Percentiles rank a stretch among this genome's conserved stretches.
These are phyloP conservation scores for Penstemon newberryi DNA, from an alignment of 257 asterid genomes.

Conservation along the genomic window DNA sequence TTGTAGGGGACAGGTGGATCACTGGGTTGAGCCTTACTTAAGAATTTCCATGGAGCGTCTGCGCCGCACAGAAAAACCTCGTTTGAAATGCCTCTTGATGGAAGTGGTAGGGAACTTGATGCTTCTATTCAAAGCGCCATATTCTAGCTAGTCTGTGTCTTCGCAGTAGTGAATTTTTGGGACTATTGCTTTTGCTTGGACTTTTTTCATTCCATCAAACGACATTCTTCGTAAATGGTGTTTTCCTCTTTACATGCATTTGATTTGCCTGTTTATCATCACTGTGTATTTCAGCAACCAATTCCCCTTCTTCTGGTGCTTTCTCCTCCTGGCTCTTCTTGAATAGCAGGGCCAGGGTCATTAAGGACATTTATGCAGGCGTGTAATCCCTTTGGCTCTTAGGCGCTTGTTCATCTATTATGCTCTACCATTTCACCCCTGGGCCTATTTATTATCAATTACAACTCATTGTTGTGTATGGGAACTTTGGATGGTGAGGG, in stretches of 20 bases:
- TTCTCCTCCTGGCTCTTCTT: background rate
- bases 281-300: background rate
- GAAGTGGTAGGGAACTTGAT: constrained; percentile 69
- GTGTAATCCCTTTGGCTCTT: background rate
- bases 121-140: background rate
- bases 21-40: constrained; percentile 93
- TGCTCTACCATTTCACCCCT: too few relatives aligned
- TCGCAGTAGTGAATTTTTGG: background rate
- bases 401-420: too few relatives aligned
- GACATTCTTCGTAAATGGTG: background rate
- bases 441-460: too few relatives aligned
- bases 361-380: background rate
- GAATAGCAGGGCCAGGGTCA: background rate
- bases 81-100: constrained; percentile 75
- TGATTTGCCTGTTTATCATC: constrained; percentile 7
- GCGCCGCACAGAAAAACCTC: constrained; percentile 67
- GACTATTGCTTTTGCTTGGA: background rate
- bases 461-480: background rate
- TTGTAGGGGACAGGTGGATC: constrained; percentile 95
- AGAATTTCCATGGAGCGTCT: constrained; percentile 80
- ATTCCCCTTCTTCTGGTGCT: background rate
- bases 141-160: background rate
- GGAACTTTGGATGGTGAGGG: background rate
- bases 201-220: background rate
- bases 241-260: background rate